Evolutionary conservation across 2,329 filamentous ascomycete species (phyloP).

Genomic region (Fusarium drepaniforme): DNA sequence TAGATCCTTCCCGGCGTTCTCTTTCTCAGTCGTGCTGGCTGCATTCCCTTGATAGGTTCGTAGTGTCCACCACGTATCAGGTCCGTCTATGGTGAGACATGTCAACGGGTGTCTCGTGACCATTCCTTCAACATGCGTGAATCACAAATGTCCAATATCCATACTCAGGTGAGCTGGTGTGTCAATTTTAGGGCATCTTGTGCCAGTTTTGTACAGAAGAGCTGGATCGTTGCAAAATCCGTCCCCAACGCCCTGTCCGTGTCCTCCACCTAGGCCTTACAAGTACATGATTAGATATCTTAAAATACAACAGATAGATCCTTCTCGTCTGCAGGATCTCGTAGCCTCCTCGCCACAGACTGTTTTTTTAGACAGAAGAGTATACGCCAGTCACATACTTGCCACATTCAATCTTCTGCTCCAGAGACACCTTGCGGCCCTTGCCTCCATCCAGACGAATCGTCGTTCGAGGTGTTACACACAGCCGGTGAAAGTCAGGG

Average conservation of each 20-base stretch:
- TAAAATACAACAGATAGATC: conserved; percentile 25
- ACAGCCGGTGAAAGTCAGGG: conserved; percentile 77
- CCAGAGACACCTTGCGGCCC: conserved; percentile 79
- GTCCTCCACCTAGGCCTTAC: conserved; percentile 12
- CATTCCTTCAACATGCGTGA: background rate
- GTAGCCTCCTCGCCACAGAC: background rate
- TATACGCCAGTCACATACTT: conserved; percentile 86
- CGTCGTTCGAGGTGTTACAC: conserved; percentile 82
- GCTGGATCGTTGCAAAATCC: conserved; percentile 22
- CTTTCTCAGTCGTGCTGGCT: background rate
- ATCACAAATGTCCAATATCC: background rate
- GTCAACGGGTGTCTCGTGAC: conserved; percentile 1
- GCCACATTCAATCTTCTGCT: conserved; percentile 92
- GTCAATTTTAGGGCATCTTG: conserved; percentile 20
- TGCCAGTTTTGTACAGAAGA: conserved; percentile 26
- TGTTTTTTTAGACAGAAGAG: conserved; percentile 65
- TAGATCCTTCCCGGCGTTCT: background rate
- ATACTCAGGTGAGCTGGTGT: conserved; percentile 7
- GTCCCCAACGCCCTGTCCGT: conserved; percentile 30
- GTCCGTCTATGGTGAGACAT: conserved; percentile 14
- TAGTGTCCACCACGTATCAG: conserved; percentile 7
- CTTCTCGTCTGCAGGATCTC: conserved; percentile 7
- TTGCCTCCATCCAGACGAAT: conserved; percentile 70
- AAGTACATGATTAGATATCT: conserved; percentile 33
- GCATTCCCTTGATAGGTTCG: background rate